Percentiles rank a stretch among this genome's conserved stretches.
Conservation (phyloP, 768 basidiomycete species). For the Panaeolus papilionaceus region DNA sequence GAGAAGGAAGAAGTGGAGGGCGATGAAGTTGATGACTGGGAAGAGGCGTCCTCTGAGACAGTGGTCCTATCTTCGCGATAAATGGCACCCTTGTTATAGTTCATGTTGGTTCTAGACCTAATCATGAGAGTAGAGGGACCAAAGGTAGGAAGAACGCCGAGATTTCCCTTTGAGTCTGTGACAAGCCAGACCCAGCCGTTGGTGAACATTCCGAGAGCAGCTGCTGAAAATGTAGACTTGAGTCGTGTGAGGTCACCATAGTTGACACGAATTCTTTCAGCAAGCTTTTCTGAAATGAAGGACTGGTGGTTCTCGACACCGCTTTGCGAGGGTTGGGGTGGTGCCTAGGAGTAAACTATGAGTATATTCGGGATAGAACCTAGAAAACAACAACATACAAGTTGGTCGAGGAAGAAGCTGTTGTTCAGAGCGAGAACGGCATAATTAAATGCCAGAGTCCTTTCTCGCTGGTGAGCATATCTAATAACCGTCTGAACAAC, state of each 20-base stretch:
- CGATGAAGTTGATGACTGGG: constrained; percentile 21
- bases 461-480: constrained; percentile 61
- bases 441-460: constrained; percentile 85
- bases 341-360: constrained; percentile 41
- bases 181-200: constrained; percentile 92
- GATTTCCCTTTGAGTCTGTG: constrained; percentile 61
- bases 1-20: constrained; percentile 30
- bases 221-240: constrained; percentile 78
- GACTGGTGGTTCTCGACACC: constrained; percentile 43
- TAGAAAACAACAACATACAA: constrained; percentile 54
- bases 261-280: constrained; percentile 44
- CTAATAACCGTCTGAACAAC: constrained; percentile 78
- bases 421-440: constrained; percentile 94
- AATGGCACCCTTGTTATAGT: constrained; percentile 23
- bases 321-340: constrained; percentile 36
- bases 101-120: constrained; percentile 52
- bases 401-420: constrained; percentile 87
- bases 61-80: constrained; percentile 27
- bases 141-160: constrained; percentile 83
- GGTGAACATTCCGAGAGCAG: constrained; percentile 78
- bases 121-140: constrained; percentile 90
- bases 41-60: background rate
- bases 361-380: constrained; percentile 3
- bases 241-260: constrained; percentile 73
- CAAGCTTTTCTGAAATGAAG: constrained; percentile 41